Conservation (phyloP, 495 filamentous ascomycete genomes). For the Amniculicola lignicola region DNA sequence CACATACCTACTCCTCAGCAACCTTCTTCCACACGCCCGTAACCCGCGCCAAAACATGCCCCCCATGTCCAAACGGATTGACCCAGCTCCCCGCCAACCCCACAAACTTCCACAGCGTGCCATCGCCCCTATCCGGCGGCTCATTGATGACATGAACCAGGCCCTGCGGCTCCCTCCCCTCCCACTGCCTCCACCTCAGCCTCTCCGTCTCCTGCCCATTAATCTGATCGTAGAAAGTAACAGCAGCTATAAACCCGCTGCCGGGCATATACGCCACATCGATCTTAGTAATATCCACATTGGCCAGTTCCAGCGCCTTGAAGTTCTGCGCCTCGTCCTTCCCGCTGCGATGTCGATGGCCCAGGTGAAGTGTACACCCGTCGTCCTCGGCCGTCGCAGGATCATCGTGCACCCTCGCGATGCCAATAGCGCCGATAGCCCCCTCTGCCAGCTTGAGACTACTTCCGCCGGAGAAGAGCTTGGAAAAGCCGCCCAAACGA, state of each 20-base stretch:
- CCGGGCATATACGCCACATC: constrained; percentile 29
- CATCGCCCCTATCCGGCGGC: constrained; percentile 31
- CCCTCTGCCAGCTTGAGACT: constrained; percentile 18
- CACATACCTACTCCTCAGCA: constrained; percentile 3
- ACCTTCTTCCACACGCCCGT: constrained; percentile 29
- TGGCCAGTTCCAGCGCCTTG: constrained; percentile 19
- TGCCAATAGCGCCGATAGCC: constrained; percentile 31
- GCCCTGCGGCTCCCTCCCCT: constrained; percentile 27
- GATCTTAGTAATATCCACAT: constrained; percentile 31
- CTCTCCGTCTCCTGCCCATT: constrained; percentile 13
- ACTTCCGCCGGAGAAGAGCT: background rate
- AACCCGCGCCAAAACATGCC: constrained; percentile 26
- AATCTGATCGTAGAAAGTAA: constrained; percentile 31
- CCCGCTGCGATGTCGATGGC: constrained; percentile 16
- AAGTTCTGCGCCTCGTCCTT: constrained; percentile 6
- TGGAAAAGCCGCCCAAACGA: background rate
- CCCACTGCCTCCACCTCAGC: constrained; percentile 31
- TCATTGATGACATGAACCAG: constrained; percentile 21
- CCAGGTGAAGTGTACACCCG: constrained; percentile 23
- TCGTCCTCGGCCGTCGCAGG: constrained; percentile 11
- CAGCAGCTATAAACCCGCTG: constrained; percentile 23
- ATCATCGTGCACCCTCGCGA: constrained; percentile 16
- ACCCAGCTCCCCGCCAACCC: constrained; percentile 25
- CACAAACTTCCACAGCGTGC: constrained; percentile 30
- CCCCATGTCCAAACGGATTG: constrained; percentile 8